Conservation (phyloP, 306 rosid genomes). For the Hylodesmum podocarpum region DNA sequence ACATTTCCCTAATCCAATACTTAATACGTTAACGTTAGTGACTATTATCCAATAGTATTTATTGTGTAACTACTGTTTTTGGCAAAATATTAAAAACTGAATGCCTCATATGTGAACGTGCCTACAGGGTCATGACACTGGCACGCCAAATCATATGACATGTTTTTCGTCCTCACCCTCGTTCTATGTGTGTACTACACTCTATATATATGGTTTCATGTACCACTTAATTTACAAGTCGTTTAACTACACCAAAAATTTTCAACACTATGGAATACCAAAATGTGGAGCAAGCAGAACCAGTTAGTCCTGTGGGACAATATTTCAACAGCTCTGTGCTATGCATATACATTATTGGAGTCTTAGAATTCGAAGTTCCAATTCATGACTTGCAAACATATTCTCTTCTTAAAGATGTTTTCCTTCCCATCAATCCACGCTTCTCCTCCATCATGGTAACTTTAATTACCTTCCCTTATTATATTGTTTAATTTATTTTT, state of each 20-base stretch:
- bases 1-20: too few species aligned
- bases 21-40: too few species aligned
- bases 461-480: not conserved
- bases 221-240: not conserved
- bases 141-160: not conserved
- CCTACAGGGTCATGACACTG: too few species aligned
- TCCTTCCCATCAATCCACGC: slow-evolving; percentile 56
- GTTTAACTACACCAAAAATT: not conserved
- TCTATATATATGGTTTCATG: slow-evolving; percentile 25
- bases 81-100: too few species aligned
- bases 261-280: not conserved
- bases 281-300: slow-evolving; percentile 28
- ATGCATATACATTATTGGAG: slow-evolving; percentile 41
- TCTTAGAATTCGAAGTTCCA: slow-evolving; percentile 53
- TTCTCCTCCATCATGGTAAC: slow-evolving; percentile 64
- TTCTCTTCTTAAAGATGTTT: slow-evolving; percentile 29
- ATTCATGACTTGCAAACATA: slow-evolving; percentile 21
- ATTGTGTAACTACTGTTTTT: too few species aligned
- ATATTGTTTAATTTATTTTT: not conserved
- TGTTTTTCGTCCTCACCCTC: slow-evolving; percentile 8
- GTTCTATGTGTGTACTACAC: not conserved
- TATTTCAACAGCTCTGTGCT: slow-evolving; percentile 48
- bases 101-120: too few species aligned
- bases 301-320: slow-evolving; percentile 65
- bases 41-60: too few species aligned